A percentile compares a stretch with the other conserved stretches of the same genome.
phyloP scores from a whole-genome alignment of 352 stramenopile genomes.

The Aphanomyces euteiches region DNA sequence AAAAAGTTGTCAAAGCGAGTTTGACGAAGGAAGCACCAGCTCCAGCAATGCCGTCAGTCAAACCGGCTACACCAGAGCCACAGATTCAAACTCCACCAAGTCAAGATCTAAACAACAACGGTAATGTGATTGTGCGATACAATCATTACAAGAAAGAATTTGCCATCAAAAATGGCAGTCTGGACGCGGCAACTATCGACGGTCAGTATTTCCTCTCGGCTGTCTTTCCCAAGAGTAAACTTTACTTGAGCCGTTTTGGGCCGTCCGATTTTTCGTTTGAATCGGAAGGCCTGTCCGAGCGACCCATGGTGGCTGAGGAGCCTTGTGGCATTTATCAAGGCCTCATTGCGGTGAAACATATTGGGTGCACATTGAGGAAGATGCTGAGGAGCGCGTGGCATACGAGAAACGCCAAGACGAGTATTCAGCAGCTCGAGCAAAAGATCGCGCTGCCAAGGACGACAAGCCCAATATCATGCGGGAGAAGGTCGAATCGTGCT shows the following conservation, averaged over 20 bases:
- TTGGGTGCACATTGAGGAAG: constrained; percentile 24
- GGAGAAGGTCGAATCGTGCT: constrained; percentile 22
- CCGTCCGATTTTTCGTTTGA: constrained; percentile 17
- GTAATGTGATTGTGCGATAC: constrained; percentile 12
- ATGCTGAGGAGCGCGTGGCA: constrained; percentile 9
- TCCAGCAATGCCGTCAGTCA: neutral
- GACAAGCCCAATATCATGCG: neutral
- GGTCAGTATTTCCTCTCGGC: constrained; percentile 5
- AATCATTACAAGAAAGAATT: constrained; percentile 26
- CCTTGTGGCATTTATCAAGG: constrained; percentile 1
- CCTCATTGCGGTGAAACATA: neutral
- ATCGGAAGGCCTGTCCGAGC: neutral
- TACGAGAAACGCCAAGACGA: constrained; percentile 16
- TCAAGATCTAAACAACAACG: neutral
- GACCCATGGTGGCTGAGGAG: constrained; percentile 4
- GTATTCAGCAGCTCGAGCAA: neutral
- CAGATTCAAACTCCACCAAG: too few relatives aligned
- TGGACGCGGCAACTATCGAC: neutral
- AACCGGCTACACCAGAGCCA: neutral
- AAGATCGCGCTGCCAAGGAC: neutral
- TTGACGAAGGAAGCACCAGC: neutral
- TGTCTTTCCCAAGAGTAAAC: constrained; percentile 4
- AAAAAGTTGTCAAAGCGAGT: neutral
- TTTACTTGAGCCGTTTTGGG: constrained; percentile 14
- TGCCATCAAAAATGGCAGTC: neutral